A percentile compares a stretch with the other conserved stretches of the same genome.
These are phyloP conservation scores for Malbranchea cinnamomea DNA, from an alignment of 2,329 filamentous ascomycete genomes.

Conservation along the genomic window DNA sequence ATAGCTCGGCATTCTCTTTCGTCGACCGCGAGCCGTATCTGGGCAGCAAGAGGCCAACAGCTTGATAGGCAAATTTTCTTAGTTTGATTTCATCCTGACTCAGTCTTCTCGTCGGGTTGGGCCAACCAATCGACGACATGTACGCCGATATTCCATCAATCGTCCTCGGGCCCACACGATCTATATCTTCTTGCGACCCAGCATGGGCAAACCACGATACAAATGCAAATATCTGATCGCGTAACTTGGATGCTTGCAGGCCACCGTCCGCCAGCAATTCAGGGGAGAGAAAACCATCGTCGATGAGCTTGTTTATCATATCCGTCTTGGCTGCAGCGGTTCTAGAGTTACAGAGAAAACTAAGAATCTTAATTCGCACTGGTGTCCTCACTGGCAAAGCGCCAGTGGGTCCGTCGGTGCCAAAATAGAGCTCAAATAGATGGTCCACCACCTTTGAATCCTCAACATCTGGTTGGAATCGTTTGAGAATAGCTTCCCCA, in stretches of 20 bases:
- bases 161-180: conserved; percentile 50
- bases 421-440: conserved; percentile 60
- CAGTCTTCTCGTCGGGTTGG: conserved; percentile 43
- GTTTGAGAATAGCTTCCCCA: conserved; percentile 81
- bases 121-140: conserved; percentile 73
- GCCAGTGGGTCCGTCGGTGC: conserved; percentile 32
- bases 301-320: conserved; percentile 53
- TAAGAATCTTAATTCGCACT: conserved; percentile 60
- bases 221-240: conserved; percentile 70
- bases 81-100: conserved; percentile 49
- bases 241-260: conserved; percentile 21
- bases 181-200: conserved; percentile 50
- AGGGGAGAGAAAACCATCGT: conserved; percentile 42
- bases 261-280: conserved; percentile 1
- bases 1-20: conserved; percentile 27
- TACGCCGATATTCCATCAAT: conserved; percentile 57
- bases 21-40: conserved; percentile 25
- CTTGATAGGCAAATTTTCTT: conserved; percentile 74
- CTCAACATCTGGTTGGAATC: conserved; percentile 56
- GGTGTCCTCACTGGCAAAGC: conserved; percentile 38
- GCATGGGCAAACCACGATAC: conserved; percentile 75
- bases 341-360: conserved; percentile 61
- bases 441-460: conserved; percentile 45
- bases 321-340: conserved; percentile 54
- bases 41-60: conserved; percentile 62